Percentiles rank a stretch among this genome's conserved stretches.
These are phyloP conservation scores for Cylindrodendrum hubeiense DNA, from an alignment of 2,329 filamentous ascomycete genomes.

Conservation along the genomic window DNA sequence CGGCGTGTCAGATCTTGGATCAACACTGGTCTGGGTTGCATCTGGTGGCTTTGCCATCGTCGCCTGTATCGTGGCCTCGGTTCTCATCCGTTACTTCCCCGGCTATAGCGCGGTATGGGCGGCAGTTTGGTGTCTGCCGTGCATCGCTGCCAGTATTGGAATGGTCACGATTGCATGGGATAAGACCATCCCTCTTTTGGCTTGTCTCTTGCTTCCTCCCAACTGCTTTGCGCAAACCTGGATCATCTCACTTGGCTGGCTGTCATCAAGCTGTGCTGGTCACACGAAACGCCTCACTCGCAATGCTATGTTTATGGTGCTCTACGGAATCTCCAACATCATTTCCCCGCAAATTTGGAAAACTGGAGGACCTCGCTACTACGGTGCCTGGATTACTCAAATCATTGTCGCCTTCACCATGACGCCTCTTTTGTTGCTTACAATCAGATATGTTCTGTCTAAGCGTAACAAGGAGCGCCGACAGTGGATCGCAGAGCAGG, in stretches of 20 bases:
- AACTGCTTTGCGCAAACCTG: slow-evolving; percentile 34
- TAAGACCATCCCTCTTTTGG: slow-evolving; percentile 45
- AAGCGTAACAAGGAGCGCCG: slow-evolving; percentile 20
- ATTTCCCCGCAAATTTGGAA: slow-evolving; percentile 51
- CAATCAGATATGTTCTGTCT: slow-evolving; percentile 12
- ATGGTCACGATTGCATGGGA: slow-evolving; percentile 38
- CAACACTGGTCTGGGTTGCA: slow-evolving; percentile 29
- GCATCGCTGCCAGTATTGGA: slow-evolving; percentile 35
- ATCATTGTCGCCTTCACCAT: slow-evolving; percentile 37
- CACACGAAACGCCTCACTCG: slow-evolving; percentile 58
- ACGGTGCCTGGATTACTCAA: slow-evolving; percentile 35
- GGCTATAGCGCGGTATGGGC: slow-evolving; percentile 37
- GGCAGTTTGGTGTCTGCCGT: slow-evolving; percentile 37
- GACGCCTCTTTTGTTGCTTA: slow-evolving; percentile 25
- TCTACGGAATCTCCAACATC: slow-evolving; percentile 50
- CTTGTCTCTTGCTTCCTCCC: slow-evolving; percentile 29
- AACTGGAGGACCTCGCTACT: slow-evolving; percentile 31
- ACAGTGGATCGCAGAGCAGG: slow-evolving; percentile 27
- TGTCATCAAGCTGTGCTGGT: slow-evolving; percentile 45
- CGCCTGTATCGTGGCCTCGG: slow-evolving; percentile 30
- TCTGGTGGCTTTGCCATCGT: slow-evolving; percentile 31
- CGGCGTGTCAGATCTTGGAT: slow-evolving; percentile 26
- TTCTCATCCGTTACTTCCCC: slow-evolving; percentile 32
- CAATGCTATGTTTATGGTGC: slow-evolving; percentile 53
- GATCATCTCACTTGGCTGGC: slow-evolving; percentile 33